Conservation (phyloP, 2,329 filamentous ascomycete genomes). For the Clonostachys rhizophaga region DNA sequence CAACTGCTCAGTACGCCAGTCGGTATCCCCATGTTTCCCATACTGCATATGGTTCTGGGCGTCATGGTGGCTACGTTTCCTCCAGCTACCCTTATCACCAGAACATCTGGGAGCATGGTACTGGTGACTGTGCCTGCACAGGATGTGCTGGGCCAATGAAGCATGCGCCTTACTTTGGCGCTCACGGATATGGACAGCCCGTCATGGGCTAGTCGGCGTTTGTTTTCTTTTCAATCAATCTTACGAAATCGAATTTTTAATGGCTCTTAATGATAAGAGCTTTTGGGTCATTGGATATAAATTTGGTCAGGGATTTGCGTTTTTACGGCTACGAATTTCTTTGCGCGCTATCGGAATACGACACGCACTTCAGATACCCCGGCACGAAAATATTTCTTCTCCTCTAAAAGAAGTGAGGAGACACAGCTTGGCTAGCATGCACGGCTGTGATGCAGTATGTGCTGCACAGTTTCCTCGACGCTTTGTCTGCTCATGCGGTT, state of each 20-base stretch:
- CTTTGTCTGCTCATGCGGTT: too few species aligned
- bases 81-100: constrained; percentile 38
- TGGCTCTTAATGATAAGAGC: constrained; percentile 5
- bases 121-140: constrained; percentile 44
- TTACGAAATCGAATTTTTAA: constrained; percentile 7
- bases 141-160: constrained; percentile 41
- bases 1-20: constrained; percentile 33
- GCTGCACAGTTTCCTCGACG: too few species aligned
- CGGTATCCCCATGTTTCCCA: constrained; percentile 39
- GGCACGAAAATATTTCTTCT: constrained; percentile 26
- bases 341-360: constrained; percentile 20
- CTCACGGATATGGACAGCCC: constrained; percentile 45
- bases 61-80: constrained; percentile 28
- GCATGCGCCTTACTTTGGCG: constrained; percentile 40
- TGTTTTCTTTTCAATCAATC: constrained; percentile 7
- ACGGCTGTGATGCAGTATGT: too few species aligned
- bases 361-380: constrained; percentile 32
- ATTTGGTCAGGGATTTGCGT: constrained; percentile 15
- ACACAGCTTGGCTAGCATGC: too few species aligned
- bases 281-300: constrained; percentile 12
- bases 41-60: constrained; percentile 33
- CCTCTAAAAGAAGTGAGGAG: constrained; percentile 1
- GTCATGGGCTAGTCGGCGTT: constrained; percentile 43
- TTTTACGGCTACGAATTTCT: constrained; percentile 25
- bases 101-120: constrained; percentile 45